phyloP scores from a whole-genome alignment of 2,329 filamentous ascomycete genomes.

The Alternaria consortialis region DNA sequence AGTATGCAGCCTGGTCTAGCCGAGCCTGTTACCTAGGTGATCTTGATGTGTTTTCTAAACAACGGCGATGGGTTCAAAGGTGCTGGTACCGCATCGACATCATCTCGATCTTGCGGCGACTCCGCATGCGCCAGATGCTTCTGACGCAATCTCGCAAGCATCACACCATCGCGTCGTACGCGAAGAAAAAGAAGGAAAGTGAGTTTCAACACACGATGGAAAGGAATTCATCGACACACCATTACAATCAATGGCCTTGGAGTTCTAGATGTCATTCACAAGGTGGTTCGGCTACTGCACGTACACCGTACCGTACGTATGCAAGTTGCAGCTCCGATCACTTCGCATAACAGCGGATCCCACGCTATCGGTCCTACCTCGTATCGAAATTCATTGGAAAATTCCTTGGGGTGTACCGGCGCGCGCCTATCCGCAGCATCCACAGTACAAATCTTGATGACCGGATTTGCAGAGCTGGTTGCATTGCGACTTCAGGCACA shows the following conservation, averaged over 20 bases:
- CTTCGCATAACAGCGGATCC: background rate
- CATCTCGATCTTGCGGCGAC: background rate
- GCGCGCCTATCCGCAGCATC: background rate
- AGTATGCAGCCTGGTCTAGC: background rate
- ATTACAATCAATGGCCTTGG: background rate
- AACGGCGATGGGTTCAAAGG: background rate
- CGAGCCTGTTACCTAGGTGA: background rate
- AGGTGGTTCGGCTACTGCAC: slow-evolving; percentile 5
- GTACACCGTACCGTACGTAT: background rate
- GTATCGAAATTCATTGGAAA: slow-evolving; percentile 7
- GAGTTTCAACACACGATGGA: background rate
- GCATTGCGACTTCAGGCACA: background rate
- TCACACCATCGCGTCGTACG: background rate
- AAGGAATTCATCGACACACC: background rate
- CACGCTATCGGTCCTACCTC: slow-evolving; percentile 8
- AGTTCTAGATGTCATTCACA: background rate
- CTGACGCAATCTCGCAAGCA: background rate
- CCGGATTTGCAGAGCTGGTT: background rate
- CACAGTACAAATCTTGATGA: background rate
- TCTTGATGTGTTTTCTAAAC: background rate
- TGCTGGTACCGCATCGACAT: background rate
- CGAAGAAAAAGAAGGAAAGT: background rate
- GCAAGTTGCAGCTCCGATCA: background rate
- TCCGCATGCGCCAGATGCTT: background rate
- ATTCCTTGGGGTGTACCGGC: background rate